Conservation (phyloP, 768 basidiomycete species). For the Tulasnella sp. region DNA sequence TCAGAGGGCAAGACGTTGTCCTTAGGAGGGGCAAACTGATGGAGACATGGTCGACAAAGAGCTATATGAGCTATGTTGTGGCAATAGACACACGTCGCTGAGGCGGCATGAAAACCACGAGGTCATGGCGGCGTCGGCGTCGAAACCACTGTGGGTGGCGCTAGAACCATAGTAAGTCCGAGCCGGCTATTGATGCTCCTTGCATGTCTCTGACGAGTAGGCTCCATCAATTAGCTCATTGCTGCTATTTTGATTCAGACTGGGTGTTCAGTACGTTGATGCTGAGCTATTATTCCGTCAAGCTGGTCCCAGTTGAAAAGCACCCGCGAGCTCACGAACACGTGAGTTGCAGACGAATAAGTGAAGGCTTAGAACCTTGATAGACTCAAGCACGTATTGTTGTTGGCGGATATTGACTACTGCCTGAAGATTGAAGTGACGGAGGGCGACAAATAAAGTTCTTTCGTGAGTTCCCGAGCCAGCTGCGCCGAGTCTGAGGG, state of each 20-base stretch:
- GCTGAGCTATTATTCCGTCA: not conserved
- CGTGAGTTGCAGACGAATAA: not conserved
- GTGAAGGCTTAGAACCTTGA: not conserved
- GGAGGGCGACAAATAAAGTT: not conserved
- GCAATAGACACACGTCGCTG: not conserved
- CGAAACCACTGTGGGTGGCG: not conserved
- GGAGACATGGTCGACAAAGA: not conserved
- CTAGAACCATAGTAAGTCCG: not conserved
- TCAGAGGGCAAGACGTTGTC: too few species aligned
- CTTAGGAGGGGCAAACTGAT: not conserved
- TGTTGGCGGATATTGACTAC: not conserved
- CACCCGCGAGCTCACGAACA: not conserved
- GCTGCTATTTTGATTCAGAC: slow-evolving; percentile 7
- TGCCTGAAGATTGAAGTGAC: not conserved
- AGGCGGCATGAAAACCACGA: not conserved
- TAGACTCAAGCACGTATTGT: not conserved
- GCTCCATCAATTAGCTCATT: not conserved
- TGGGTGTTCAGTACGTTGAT: not conserved
- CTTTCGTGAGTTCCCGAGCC: not conserved
- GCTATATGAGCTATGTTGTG: not conserved
- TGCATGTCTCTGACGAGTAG: not conserved
- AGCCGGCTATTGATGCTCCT: not conserved
- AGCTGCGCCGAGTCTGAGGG: not conserved
- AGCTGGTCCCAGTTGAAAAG: not conserved
- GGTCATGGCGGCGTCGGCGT: not conserved